phyloP scores from a whole-genome alignment of 164 flowering plant genomes.

The Tetracentron sinense region DNA sequence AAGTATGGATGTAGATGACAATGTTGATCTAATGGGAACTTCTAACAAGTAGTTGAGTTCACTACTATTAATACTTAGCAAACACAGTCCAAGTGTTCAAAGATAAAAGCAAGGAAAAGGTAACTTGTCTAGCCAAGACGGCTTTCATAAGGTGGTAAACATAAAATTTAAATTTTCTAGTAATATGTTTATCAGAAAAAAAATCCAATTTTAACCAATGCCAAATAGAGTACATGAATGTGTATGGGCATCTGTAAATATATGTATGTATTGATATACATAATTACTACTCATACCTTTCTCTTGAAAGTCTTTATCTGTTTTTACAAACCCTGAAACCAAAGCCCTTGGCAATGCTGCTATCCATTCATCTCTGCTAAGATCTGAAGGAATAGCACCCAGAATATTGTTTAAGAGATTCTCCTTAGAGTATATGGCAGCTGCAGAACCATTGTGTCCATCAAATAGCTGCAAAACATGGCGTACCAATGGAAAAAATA shows the following conservation, averaged over 20 bases:
- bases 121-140: not conserved
- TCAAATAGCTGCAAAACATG: conserved; percentile 77
- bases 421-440: conserved; percentile 92
- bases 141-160: not conserved
- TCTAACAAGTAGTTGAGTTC: not conserved
- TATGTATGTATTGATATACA: no score
- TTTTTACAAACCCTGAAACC: conserved; percentile 96
- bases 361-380: conserved; percentile 89
- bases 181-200: not conserved
- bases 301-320: conserved; percentile 93
- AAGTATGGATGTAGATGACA: not conserved
- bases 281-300: conserved; percentile 43
- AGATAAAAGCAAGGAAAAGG: not conserved
- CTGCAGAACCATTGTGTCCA: conserved; percentile 96
- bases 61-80: no score
- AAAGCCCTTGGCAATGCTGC: conserved; percentile 92
- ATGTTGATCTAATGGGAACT: not conserved
- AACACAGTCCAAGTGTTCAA: not conserved
- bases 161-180: not conserved
- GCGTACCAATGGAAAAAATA: no score
- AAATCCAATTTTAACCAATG: not conserved
- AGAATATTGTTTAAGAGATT: conserved; percentile 80
- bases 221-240: not conserved
- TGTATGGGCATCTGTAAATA: not conserved
- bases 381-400: conserved; percentile 80